Evolutionary conservation across 1,284 basidiomycete species (phyloP).

Genomic region (Bjerkandera adusta): DNA sequence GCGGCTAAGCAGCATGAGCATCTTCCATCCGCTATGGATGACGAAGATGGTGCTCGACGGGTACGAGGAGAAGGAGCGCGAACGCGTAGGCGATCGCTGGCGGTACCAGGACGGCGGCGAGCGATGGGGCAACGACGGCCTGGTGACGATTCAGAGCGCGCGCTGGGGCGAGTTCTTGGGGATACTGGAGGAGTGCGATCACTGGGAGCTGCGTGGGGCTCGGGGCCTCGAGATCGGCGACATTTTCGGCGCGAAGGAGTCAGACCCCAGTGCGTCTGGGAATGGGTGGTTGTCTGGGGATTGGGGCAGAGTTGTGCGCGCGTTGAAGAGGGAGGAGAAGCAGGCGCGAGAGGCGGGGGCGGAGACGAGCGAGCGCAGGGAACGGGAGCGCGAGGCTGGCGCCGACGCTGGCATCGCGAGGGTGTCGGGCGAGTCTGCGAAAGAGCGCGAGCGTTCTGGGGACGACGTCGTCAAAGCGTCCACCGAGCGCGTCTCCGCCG

Average conservation of each 20-base stretch:
- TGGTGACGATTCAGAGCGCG: conserved; percentile 88
- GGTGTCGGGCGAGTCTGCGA: conserved; percentile 15
- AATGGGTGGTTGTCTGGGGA: conserved; percentile 60
- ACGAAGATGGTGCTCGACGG: conserved; percentile 93
- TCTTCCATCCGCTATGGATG: conserved; percentile 96
- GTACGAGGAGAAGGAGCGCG: conserved; percentile 55
- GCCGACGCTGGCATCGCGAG: conserved; percentile 9
- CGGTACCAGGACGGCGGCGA: conserved; percentile 25
- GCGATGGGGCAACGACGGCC: conserved; percentile 91
- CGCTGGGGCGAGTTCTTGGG: conserved; percentile 95
- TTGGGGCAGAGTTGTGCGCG: conserved; percentile 58
- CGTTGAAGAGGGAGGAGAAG: conserved; percentile 55
- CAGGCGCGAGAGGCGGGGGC: conserved; percentile 27
- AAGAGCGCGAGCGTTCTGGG: conserved; percentile 34
- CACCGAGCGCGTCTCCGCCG: conserved; percentile 66
- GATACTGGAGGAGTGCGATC: conserved; percentile 87
- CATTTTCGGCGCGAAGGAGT: conserved; percentile 38
- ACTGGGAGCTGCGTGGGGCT: conserved; percentile 94
- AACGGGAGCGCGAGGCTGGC: background rate
- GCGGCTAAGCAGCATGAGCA: conserved; percentile 65
- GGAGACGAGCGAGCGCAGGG: conserved; percentile 23
- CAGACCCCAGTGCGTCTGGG: conserved; percentile 19
- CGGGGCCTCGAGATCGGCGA: conserved; percentile 62
- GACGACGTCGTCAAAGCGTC: conserved; percentile 64
- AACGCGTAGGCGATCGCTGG: conserved; percentile 30